Evolutionary conservation across 2,329 filamentous ascomycete genomes (phyloP).

Genomic region (Calonectria fujianensis): DNA sequence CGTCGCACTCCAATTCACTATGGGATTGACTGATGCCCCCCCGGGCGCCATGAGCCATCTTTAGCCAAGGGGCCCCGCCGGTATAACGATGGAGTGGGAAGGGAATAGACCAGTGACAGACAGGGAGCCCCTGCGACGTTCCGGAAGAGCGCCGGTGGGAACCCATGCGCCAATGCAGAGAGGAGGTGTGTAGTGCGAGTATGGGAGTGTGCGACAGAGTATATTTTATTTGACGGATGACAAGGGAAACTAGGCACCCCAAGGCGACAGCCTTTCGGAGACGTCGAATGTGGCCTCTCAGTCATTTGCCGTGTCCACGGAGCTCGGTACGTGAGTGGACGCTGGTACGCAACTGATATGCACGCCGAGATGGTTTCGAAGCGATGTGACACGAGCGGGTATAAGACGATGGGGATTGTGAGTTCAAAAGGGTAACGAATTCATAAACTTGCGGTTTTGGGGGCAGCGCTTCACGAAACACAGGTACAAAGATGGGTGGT

Average conservation of each 20-base stretch:
- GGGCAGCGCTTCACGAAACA: constrained; percentile 24
- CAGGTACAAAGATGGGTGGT: constrained; percentile 5
- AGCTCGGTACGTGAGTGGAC: constrained; percentile 28
- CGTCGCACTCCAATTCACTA: constrained; percentile 55
- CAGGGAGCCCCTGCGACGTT: constrained; percentile 54
- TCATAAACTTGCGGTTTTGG: constrained; percentile 11
- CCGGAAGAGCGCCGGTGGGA: constrained; percentile 48
- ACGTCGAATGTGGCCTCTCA: constrained; percentile 25
- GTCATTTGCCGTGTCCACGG: constrained; percentile 26
- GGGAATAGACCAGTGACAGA: constrained; percentile 52
- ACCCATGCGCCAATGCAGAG: constrained; percentile 28
- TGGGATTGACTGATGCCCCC: constrained; percentile 55
- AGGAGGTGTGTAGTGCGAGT: constrained; percentile 28
- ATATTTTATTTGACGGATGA: constrained; percentile 29
- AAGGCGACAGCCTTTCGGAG: constrained; percentile 31
- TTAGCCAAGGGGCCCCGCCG: constrained; percentile 41
- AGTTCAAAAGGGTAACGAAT: constrained; percentile 18
- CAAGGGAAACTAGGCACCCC: constrained; percentile 29
- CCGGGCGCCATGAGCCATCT: constrained; percentile 38
- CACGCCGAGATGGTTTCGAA: constrained; percentile 33
- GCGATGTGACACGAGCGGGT: constrained; percentile 37
- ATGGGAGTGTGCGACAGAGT: constrained; percentile 27
- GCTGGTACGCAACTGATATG: constrained; percentile 30
- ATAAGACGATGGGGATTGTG: constrained; percentile 25
- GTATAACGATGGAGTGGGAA: constrained; percentile 54